Base-by-base conservation (phyloP, 768 basidiomycete species). In the Russula emetica region DNA sequence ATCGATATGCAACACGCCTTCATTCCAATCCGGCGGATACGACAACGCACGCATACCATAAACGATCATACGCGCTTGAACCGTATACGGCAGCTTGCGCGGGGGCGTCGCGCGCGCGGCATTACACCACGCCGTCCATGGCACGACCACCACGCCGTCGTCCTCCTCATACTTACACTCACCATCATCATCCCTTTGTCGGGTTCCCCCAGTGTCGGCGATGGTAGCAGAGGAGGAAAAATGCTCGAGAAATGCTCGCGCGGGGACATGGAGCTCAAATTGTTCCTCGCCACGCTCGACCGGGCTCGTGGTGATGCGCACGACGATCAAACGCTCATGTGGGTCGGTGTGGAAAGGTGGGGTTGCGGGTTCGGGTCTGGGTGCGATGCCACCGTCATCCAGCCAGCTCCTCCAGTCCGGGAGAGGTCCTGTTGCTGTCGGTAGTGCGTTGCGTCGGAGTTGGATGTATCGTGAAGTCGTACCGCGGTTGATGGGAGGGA, bases 321-420 rank as follows among this genome's bases (percentile, higher is more conserved):
- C n/a, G 8, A 47, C 50, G 42, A 65, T 40, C 28, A 65, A 42
- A 13, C 59, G 54, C 26, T 55, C 55, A 20, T 34, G 64, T 11
- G 59, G 59, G 32, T 65, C 55, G 24, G 64, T 55, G n/a, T 61
- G 30, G 49, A 65, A 65, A 3, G 59, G 54, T 4, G 54, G n/a
- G 22, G n/a, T n/a, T 45, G n/a, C n/a, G 44, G 44, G 44, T 45
- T 4, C 44, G n/a, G 44, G 38, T 18, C 34, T 10, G 49, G 8
- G 24, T 2, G 36, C 3, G 13, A 36, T n/a, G 26, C 45, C 54
- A 20, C 26, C 5, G 9, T 13, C n/a, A n/a, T 22, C 2, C 3
- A 11, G n/a, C 22, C 1, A 22, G 18, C 16, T 44, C 10, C 20
- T 36, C 20, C 32, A 5, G 10, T 22, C 20, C 20, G 11, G 20